phyloP scores from a whole-genome alignment of 805 yeast species.

The Naumovozyma baii region DNA sequence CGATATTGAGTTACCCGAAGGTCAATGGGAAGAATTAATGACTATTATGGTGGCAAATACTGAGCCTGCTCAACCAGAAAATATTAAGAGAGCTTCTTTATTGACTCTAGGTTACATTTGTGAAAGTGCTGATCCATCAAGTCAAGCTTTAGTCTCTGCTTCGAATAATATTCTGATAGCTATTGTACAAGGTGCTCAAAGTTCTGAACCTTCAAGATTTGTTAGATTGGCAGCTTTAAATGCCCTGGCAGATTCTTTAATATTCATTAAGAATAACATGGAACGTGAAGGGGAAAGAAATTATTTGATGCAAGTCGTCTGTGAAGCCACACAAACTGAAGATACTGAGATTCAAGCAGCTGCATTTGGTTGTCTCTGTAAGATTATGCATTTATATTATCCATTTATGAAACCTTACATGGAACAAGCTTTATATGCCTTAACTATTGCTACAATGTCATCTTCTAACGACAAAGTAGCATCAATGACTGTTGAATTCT shows the following conservation, averaged over 20 bases:
- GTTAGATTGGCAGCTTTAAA: slow-evolving; percentile 87
- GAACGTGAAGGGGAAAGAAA: slow-evolving; percentile 91
- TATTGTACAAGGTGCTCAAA: slow-evolving; percentile 91
- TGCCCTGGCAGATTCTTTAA: slow-evolving; percentile 84
- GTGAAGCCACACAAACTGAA: slow-evolving; percentile 94
- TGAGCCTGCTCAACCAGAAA: slow-evolving; percentile 61
- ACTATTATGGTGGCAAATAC: slow-evolving; percentile 80
- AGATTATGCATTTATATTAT: slow-evolving; percentile 84
- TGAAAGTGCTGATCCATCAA: slow-evolving; percentile 78
- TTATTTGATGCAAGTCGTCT: slow-evolving; percentile 95
- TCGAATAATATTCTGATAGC: slow-evolving; percentile 90
- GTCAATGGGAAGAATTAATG: slow-evolving; percentile 84
- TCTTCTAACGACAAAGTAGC: slow-evolving; percentile 66
- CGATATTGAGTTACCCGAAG: slow-evolving; percentile 82
- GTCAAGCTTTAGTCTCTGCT: slow-evolving; percentile 65
- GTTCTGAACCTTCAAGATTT: slow-evolving; percentile 58
- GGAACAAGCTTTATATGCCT: slow-evolving; percentile 90
- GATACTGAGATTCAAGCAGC: slow-evolving; percentile 79
- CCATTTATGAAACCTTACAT: slow-evolving; percentile 85
- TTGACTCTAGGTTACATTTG: slow-evolving; percentile 92
- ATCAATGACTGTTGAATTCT: slow-evolving; percentile 97
- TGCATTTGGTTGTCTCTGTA: slow-evolving; percentile 90
- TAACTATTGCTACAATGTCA: slow-evolving; percentile 89
- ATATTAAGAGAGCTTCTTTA: slow-evolving; percentile 78
- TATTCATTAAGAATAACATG: slow-evolving; percentile 80